Base-by-base conservation (phyloP, 2,329 filamentous ascomycete species). In the Amauroascus niger region DNA sequence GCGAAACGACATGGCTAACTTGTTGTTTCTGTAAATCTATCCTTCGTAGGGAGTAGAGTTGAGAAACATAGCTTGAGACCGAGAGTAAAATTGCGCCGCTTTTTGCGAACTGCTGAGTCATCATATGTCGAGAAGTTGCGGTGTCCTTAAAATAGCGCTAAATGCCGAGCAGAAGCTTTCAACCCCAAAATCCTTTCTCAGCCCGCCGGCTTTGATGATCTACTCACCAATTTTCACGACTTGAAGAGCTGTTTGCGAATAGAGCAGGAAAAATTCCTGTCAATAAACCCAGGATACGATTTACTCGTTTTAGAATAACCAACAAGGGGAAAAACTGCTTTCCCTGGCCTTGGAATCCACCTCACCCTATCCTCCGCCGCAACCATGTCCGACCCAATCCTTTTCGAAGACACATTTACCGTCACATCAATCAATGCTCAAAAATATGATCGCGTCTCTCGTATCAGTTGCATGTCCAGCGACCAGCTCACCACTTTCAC, bases 381-480 rank as follows among this genome's bases (percentile, higher is more conserved):
- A 63, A 76, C 73, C 61, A 82, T 88, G 71, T 84, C 86, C 62
- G 91, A 97, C 74, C 84, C 90, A 55, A 85, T 93, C 65, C 87
- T 97, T 71, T 95, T 94, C 74, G 89, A 96, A 73, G 89, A 95
- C 67, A 84, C 81, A 64, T 96, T 97, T 79, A 86, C 80, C 57
- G 79, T 97, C 64, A 91, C 82, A 61, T 74, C 80, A 53, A 76
- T 88, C 69, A 87, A 95, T 74, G 79, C 83, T 65, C 80, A 84
- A 65, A 95, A 96, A 74, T 98, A 98, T 73, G 93, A 97, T 74
- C 88, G 91, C 60, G 91, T 96, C 24, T 86, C 88, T 53, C 91
- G 93, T 62, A 81, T 97, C 66, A 81, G 76, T 53, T 89, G 82
- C 66, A 86, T 79, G 49, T 91, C 86, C 22, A 77, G 79, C 61